Percentiles rank a stretch among this genome's conserved stretches.
Evolutionary conservation across 768 basidiomycete species (phyloP).

Genomic region (Strobilomyces echinocephalus): DNA sequence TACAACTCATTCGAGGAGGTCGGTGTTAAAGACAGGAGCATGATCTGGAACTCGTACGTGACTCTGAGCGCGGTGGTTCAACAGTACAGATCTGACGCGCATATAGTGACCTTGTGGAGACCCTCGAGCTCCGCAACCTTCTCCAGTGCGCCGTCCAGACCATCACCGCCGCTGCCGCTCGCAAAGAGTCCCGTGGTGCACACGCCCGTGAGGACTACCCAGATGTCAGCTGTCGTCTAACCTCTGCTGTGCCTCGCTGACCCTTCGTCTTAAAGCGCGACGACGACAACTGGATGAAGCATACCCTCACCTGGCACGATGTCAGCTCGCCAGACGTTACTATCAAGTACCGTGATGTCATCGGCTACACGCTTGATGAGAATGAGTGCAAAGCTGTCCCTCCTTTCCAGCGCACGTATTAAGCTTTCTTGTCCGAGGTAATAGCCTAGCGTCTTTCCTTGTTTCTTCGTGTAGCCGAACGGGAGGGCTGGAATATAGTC

Average conservation of each 20-base stretch:
- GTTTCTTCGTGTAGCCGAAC: constrained; percentile 7
- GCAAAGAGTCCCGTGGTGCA: constrained; percentile 96
- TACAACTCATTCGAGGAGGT: constrained; percentile 88
- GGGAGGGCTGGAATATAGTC: constrained; percentile 9
- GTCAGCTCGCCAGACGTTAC: constrained; percentile 73
- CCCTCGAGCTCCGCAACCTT: constrained; percentile 93
- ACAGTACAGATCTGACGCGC: constrained; percentile 7
- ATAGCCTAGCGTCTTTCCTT: constrained; percentile 1
- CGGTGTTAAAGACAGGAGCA: constrained; percentile 94
- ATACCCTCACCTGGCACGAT: constrained; percentile 90
- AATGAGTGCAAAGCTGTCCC: constrained; percentile 96
- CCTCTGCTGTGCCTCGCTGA: background rate
- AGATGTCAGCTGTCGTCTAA: constrained; percentile 51
- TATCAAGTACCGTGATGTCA: constrained; percentile 86
- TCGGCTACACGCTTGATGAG: constrained; percentile 84
- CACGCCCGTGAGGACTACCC: constrained; percentile 98
- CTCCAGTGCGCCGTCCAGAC: constrained; percentile 96
- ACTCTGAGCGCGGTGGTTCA: background rate
- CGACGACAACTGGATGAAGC: constrained; percentile 92
- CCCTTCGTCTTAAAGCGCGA: constrained; percentile 59
- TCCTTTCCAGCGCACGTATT: constrained; percentile 97
- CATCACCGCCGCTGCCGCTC: constrained; percentile 85
- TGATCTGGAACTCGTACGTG: constrained; percentile 99
- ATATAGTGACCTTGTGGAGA: constrained; percentile 88
- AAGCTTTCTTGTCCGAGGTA: constrained; percentile 12